A percentile compares a stretch with the other conserved stretches of the same genome.
Conservation (phyloP, 768 basidiomycete genomes). For the Agrocybe praecox region DNA sequence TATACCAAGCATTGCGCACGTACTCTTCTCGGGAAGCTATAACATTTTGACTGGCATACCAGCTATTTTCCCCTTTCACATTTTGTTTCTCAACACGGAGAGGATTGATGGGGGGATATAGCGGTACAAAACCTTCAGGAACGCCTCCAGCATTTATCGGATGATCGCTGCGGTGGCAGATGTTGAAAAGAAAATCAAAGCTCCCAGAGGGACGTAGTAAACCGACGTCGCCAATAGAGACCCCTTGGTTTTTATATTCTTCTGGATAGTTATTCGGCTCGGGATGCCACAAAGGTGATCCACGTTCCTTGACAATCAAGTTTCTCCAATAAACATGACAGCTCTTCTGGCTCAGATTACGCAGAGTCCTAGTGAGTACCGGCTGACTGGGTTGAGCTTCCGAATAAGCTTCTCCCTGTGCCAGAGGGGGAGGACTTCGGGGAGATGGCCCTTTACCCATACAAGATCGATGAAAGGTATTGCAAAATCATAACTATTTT, state of each 20-base stretch:
- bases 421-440: too few species aligned
- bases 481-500: too few species aligned
- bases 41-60: not conserved
- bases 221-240: conserved; percentile 14
- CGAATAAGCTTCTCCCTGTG: too few species aligned
- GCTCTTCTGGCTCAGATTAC: not conserved
- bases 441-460: too few species aligned
- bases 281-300: conserved; percentile 12
- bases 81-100: not conserved
- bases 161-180: not conserved
- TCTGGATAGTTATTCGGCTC: conserved; percentile 3
- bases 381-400: too few species aligned
- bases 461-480: too few species aligned
- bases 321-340: conserved; percentile 5
- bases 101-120: not conserved
- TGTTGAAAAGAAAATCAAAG: conserved; percentile 16
- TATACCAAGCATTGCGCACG: not conserved
- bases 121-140: conserved; percentile 4
- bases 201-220: conserved; percentile 4
- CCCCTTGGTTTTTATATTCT: conserved; percentile 3
- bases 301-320: conserved; percentile 1
- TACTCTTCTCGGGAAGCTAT: not conserved
- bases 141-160: conserved; percentile 1
- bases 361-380: too few species aligned
- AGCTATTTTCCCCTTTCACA: not conserved